A percentile compares a stretch with the other conserved stretches of the same genome.
These are phyloP conservation scores for Verticillium zaregamsianum DNA, from an alignment of 2,329 filamentous ascomycete genomes.

Conservation along the genomic window DNA sequence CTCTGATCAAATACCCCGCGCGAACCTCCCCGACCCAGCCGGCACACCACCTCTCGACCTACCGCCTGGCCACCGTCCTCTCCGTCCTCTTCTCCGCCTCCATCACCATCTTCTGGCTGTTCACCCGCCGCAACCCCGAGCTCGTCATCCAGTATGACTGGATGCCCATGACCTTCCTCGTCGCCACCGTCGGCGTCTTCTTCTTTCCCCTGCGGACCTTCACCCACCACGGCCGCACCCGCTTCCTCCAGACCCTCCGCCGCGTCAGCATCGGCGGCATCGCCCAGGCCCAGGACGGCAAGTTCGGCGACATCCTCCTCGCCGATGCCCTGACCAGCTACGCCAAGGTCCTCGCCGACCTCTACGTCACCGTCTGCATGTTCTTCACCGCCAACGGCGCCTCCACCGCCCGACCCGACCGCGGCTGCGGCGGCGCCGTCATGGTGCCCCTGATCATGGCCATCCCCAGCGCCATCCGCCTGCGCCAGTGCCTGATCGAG, in stretches of 20 bases:
- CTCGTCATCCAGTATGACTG: conserved; percentile 77
- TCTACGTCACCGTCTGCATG: conserved; percentile 91
- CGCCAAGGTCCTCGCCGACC: conserved; percentile 83
- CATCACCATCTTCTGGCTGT: conserved; percentile 76
- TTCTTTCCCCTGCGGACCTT: conserved; percentile 65
- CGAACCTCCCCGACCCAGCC: conserved; percentile 66
- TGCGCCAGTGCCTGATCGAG: conserved; percentile 90
- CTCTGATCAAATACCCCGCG: conserved; percentile 79
- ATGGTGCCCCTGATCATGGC: conserved; percentile 82
- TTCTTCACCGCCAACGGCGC: conserved; percentile 68
- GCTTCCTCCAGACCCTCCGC: conserved; percentile 70
- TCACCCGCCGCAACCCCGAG: conserved; percentile 66
- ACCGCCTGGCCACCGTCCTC: conserved; percentile 77
- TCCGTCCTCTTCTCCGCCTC: conserved; percentile 67
- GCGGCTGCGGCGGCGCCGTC: conserved; percentile 73
- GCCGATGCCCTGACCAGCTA: conserved; percentile 95
- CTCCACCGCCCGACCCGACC: conserved; percentile 76
- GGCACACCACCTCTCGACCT: conserved; percentile 77
- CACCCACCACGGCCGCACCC: conserved; percentile 66
- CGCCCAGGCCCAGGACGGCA: conserved; percentile 80
- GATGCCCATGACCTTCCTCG: conserved; percentile 79
- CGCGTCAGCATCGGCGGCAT: conserved; percentile 82
- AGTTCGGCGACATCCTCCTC: conserved; percentile 90
- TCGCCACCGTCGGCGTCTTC: conserved; percentile 67
- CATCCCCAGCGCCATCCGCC: conserved; percentile 76